Conservation (phyloP, 208 protist species). For the Crithidia mellificae region DNA sequence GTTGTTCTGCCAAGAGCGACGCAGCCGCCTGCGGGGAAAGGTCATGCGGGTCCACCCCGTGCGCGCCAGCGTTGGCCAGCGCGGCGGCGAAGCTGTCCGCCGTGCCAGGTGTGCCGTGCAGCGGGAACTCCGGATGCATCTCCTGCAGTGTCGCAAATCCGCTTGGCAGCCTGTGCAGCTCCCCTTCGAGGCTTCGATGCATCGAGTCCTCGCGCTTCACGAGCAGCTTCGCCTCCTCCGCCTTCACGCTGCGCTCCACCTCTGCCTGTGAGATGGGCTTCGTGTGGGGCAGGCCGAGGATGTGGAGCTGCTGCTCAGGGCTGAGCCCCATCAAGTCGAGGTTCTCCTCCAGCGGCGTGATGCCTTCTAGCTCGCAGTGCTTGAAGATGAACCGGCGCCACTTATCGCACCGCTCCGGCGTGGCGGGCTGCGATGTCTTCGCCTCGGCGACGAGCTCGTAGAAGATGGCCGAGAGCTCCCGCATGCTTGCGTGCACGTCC, state of each 20-base stretch:
- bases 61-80: conserved; percentile 6
- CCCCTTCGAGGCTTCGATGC: conserved; percentile 14
- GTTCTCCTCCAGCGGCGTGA: conserved; percentile 53
- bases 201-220: conserved; percentile 54
- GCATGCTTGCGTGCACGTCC: conserved; percentile 72
- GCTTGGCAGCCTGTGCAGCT: conserved; percentile 1
- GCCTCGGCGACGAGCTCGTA: conserved; percentile 87
- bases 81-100: conserved; percentile 6
- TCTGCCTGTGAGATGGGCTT: conserved; percentile 66
- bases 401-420: conserved; percentile 72
- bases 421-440: conserved; percentile 72
- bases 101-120: background rate
- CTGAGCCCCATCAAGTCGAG: conserved; percentile 59
- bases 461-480: conserved; percentile 76
- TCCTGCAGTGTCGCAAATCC: background rate
- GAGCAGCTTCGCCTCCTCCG: conserved; percentile 71
- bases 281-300: conserved; percentile 80
- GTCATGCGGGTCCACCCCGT: too few species aligned
- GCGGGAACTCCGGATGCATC: background rate
- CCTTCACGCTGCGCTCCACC: conserved; percentile 66
- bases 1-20: too few species aligned
- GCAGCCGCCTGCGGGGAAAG: too few species aligned
- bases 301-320: conserved; percentile 74
- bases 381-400: conserved; percentile 76
- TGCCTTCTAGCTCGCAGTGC: conserved; percentile 77